Evolutionary conservation across 2,329 filamentous ascomycete species (phyloP), one percentile per base, ranked within the genome.

Genomic region (Fusarium subtropicale): DNA sequence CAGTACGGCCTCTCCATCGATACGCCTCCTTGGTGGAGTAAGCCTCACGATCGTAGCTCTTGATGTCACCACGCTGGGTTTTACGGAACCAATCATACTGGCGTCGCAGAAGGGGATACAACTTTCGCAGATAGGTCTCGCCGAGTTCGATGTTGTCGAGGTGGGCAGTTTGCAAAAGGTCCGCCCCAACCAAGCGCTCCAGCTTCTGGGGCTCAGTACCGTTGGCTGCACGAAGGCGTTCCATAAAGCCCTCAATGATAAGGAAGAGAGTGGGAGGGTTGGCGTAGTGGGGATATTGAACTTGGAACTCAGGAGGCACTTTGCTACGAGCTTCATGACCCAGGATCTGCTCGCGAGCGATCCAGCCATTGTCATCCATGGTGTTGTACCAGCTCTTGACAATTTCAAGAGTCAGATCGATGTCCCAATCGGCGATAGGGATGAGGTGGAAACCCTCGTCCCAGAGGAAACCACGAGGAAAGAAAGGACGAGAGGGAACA

Each of bases 281-380:
- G 53, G 96, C 96, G 75, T 97, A 97, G 79, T 98, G 94, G 26
- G 96, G 95, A 77, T 98, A 98, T 77, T 98, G 96, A 16, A 94
- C 88, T 75, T 97, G 94, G 78, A 99, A 99, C 79, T 98, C 94
- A 7, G 85, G 79, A 0, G 96, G 96, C 3, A 99, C 96, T 81
- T 97, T 98, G 85, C 92, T 97, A 67, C 95, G 90, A 47, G 96
- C 96, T 81, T 99, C 96, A 4, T 87, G 81, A 3, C 96, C 96
- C 3, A 99, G 87, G 63, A 99, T 98, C 81, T 97, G 94, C 82
- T 99, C 96, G 53, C 96, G 91, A 5, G 91, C 93, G 76, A 99
- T 98, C 96, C 96, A 99, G 56, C 96, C 96, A 78, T 98, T 94
- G 18, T 96, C 92, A 71, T 99, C 96, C 88, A 98, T 97, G 20